Evolutionary conservation across 2,329 filamentous ascomycete species (phyloP).

Genomic region (Dactylella cylindrospora): DNA sequence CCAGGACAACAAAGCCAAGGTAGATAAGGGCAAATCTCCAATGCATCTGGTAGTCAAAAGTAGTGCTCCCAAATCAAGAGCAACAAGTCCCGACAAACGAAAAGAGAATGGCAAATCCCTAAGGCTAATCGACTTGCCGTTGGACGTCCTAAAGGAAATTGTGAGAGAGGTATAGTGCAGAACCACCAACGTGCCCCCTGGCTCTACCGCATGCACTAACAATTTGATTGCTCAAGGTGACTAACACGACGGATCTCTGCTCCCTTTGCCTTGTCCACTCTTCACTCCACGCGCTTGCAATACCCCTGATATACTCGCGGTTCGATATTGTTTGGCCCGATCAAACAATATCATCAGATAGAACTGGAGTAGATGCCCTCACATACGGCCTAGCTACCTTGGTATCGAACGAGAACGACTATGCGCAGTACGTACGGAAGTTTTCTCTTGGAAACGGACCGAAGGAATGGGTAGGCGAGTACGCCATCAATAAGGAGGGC

Average conservation of each 20-base stretch:
- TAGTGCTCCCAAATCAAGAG: constrained; percentile 10
- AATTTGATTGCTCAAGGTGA: constrained; percentile 62
- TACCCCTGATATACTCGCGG: constrained; percentile 77
- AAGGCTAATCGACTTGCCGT: constrained; percentile 70
- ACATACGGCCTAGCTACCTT: constrained; percentile 80
- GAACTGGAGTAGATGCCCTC: constrained; percentile 75
- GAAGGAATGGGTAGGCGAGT: constrained; percentile 74
- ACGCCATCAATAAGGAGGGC: constrained; percentile 77
- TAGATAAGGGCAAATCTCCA: constrained; percentile 39
- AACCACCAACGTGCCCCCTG: background rate
- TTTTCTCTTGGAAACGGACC: constrained; percentile 85
- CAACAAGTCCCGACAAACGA: constrained; percentile 20
- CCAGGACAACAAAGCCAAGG: constrained; percentile 12
- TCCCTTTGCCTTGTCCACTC: constrained; percentile 77
- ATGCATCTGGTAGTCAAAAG: constrained; percentile 18
- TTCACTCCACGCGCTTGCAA: constrained; percentile 70
- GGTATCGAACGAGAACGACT: constrained; percentile 75
- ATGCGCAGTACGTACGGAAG: constrained; percentile 75
- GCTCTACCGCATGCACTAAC: constrained; percentile 13
- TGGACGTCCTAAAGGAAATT: constrained; percentile 76
- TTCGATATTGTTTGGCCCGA: constrained; percentile 91
- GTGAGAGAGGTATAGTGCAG: constrained; percentile 67
- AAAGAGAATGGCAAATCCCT: constrained; percentile 56
- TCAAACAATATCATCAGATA: constrained; percentile 64
- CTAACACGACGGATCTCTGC: constrained; percentile 78